phyloP scores from a whole-genome alignment of 208 protist species.

The Perkinsela sp. region DNA sequence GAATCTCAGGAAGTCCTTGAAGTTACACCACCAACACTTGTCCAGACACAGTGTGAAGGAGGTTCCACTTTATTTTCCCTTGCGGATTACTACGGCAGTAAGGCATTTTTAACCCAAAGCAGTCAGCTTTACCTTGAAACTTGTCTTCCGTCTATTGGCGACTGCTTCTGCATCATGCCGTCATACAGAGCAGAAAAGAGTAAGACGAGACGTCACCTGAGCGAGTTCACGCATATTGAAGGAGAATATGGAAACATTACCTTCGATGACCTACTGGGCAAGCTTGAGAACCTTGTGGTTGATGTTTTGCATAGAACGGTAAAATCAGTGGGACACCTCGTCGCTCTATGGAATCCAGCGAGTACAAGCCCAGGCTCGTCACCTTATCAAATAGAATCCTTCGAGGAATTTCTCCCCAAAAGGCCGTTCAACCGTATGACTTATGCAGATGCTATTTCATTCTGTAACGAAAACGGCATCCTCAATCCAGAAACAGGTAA shows the following conservation, averaged over 20 bases:
- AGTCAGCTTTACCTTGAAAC: slow-evolving; percentile 96
- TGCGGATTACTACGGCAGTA: slow-evolving; percentile 79
- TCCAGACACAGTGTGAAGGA: slow-evolving; percentile 90
- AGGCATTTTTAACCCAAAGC: slow-evolving; percentile 90
- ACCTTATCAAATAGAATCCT: slow-evolving; percentile 19
- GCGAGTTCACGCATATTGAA: slow-evolving; percentile 94
- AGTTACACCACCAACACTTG: slow-evolving; percentile 85
- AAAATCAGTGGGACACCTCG: slow-evolving; percentile 21
- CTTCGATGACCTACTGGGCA: slow-evolving; percentile 76
- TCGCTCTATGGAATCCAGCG: slow-evolving; percentile 65
- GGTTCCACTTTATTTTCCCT: slow-evolving; percentile 91
- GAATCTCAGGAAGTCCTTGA: slow-evolving; percentile 59
- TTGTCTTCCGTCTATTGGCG: slow-evolving; percentile 65
- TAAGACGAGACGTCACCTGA: slow-evolving; percentile 84
- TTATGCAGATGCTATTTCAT: slow-evolving; percentile 85
- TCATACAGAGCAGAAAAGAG: slow-evolving; percentile 93
- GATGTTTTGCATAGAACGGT: slow-evolving; percentile 48
- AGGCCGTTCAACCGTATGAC: slow-evolving; percentile 78
- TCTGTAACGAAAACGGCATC: slow-evolving; percentile 74
- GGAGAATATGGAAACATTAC: slow-evolving; percentile 81
- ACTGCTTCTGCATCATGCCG: slow-evolving; percentile 78
- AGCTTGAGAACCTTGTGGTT: slow-evolving; percentile 78
- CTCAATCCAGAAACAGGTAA: slow-evolving; percentile 58
- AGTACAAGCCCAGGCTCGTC: slow-evolving; percentile 25
- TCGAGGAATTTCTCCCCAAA: slow-evolving; percentile 60